phyloP scores from a whole-genome alignment of 495 filamentous ascomycete species.

The Aspergillus wentii region DNA sequence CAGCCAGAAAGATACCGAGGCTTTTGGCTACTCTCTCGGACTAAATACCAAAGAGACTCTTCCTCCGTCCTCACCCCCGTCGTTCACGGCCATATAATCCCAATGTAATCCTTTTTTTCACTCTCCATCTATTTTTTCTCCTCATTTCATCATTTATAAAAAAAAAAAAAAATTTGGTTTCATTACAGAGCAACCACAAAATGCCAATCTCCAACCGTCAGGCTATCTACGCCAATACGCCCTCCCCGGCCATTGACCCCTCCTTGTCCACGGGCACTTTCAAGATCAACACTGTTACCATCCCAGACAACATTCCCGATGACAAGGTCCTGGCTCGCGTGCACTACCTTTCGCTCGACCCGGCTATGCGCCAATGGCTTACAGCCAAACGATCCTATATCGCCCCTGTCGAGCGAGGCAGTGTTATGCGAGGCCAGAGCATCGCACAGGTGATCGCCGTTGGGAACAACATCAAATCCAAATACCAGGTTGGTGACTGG shows the following conservation, averaged over 20 bases:
- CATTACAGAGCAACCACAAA: conserved; percentile 2
- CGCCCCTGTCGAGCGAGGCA: conserved; percentile 59
- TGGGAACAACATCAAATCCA: conserved; percentile 25
- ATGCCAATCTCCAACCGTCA: conserved; percentile 36
- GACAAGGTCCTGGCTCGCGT: conserved; percentile 61
- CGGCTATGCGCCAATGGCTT: conserved; percentile 78
- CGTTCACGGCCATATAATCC: too few relatives aligned
- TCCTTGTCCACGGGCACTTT: conserved; percentile 46
- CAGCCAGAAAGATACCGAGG: too few relatives aligned
- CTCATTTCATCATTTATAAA: too few relatives aligned
- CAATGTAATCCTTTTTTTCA: too few relatives aligned
- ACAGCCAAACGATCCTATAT: conserved; percentile 61
- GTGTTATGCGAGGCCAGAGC: conserved; percentile 60
- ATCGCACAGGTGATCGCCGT: conserved; percentile 51
- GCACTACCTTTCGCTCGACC: conserved; percentile 72
- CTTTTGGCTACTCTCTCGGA: too few relatives aligned
- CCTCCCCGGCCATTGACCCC: conserved; percentile 35
- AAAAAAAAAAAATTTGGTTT: too few relatives aligned
- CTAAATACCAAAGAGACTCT: too few relatives aligned
- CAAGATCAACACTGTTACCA: conserved; percentile 42
- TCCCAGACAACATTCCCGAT: conserved; percentile 42
- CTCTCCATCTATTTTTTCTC: too few relatives aligned
- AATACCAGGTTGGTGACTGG: conserved; percentile 48
- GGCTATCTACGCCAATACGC: conserved; percentile 36
- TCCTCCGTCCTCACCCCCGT: too few relatives aligned